phyloP scores from a whole-genome alignment of 2,329 filamentous ascomycete genomes.

The Colletotrichum somersetense region DNA sequence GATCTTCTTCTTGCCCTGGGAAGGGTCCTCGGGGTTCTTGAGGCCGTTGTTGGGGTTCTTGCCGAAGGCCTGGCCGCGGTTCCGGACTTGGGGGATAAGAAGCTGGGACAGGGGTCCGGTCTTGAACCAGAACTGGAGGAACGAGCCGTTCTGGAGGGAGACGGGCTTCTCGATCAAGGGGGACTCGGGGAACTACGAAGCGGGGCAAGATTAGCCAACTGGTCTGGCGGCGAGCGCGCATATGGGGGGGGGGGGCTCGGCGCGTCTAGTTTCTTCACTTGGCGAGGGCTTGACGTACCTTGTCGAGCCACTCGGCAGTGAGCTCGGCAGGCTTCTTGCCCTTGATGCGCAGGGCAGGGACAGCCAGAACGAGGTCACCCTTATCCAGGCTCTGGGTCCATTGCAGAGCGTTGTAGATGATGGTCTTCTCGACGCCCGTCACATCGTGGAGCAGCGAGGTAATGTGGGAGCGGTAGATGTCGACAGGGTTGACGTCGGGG shows the following conservation, averaged over 20 bases:
- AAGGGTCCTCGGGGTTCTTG: constrained; percentile 71
- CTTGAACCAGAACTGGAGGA: constrained; percentile 86
- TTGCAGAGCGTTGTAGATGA: constrained; percentile 81
- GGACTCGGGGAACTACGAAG: constrained; percentile 76
- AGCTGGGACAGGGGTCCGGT: constrained; percentile 73
- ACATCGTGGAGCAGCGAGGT: constrained; percentile 75
- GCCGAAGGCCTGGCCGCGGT: constrained; percentile 72
- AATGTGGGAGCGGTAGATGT: constrained; percentile 84
- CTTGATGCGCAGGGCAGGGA: constrained; percentile 84
- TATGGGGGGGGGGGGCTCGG: no score
- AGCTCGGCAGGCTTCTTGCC: constrained; percentile 74
- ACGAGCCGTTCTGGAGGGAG: constrained; percentile 68
- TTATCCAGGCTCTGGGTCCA: constrained; percentile 86
- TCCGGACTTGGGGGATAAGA: constrained; percentile 77
- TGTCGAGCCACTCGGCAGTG: constrained; percentile 70
- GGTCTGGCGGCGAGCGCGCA: neutral
- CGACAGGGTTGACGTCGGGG: constrained; percentile 79
- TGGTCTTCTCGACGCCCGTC: constrained; percentile 76
- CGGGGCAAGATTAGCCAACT: neutral
- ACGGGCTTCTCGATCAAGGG: constrained; percentile 79
- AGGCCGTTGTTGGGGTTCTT: constrained; percentile 71
- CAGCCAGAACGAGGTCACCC: constrained; percentile 83
- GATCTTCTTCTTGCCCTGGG: constrained; percentile 72
- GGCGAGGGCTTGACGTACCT: constrained; percentile 57
- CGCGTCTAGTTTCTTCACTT: neutral